These are phyloP conservation scores for Trichosporon sp. DNA, from an alignment of 1,284 basidiomycete species.

Conservation along the genomic window DNA sequence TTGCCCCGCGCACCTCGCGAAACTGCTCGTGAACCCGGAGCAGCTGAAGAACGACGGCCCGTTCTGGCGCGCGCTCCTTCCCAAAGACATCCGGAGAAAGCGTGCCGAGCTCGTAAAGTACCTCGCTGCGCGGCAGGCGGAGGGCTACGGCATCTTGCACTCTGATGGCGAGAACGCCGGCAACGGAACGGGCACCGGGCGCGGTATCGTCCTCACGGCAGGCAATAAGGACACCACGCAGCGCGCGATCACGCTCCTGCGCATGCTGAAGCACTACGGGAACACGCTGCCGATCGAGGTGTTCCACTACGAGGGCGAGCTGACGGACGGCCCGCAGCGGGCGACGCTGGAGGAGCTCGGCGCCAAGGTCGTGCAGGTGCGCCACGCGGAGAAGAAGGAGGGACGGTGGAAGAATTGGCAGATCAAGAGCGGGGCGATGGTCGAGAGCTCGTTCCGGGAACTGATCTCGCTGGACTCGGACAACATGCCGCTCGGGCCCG, in stretches of 20 bases:
- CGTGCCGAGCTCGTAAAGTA: conserved; percentile 43
- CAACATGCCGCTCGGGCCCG: conserved; percentile 50
- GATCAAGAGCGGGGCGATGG: conserved; percentile 52
- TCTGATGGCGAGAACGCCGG: conserved; percentile 28
- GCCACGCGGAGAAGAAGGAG: conserved; percentile 30
- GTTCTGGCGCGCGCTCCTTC: conserved; percentile 41
- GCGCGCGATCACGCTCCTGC: conserved; percentile 45
- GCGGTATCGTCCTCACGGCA: conserved; percentile 7
- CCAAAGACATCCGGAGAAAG: conserved; percentile 34
- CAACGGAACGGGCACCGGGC: background rate
- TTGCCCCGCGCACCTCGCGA: conserved; percentile 36
- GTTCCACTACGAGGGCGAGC: conserved; percentile 51
- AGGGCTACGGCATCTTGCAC: conserved; percentile 36
- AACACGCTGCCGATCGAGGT: conserved; percentile 50
- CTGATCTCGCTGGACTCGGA: conserved; percentile 52
- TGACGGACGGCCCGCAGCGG: conserved; percentile 33
- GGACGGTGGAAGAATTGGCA: conserved; percentile 42
- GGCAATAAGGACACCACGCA: conserved; percentile 46
- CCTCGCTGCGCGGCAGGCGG: conserved; percentile 31
- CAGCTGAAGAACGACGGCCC: conserved; percentile 44
- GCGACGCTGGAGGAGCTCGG: conserved; percentile 43
- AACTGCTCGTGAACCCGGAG: conserved; percentile 47
- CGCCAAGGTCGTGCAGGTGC: conserved; percentile 38
- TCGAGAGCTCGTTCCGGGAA: conserved; percentile 50
- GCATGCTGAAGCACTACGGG: conserved; percentile 42